Evolutionary conservation across 1,284 basidiomycete species (phyloP).

Genomic region (Phellinidium pouzarii): DNA sequence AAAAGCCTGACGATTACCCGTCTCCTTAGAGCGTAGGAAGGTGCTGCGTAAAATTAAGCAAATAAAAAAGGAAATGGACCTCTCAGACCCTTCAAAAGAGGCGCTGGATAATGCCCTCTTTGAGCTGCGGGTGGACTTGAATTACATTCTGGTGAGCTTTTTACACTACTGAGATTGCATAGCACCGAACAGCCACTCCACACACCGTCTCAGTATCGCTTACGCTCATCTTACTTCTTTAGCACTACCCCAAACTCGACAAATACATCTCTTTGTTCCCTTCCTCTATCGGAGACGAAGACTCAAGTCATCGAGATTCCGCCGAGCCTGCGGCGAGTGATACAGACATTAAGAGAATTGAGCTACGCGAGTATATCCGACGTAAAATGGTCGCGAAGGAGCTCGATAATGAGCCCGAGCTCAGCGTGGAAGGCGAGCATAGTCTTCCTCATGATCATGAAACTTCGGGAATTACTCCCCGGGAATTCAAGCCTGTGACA

Average conservation of each 20-base stretch:
- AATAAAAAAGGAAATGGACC: slow-evolving; percentile 43
- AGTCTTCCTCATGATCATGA: background rate
- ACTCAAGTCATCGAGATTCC: slow-evolving; percentile 16
- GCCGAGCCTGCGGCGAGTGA: slow-evolving; percentile 21
- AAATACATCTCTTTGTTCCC: slow-evolving; percentile 88
- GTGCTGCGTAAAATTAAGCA: slow-evolving; percentile 67
- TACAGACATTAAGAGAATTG: slow-evolving; percentile 49
- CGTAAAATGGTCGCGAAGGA: slow-evolving; percentile 59
- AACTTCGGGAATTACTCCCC: background rate
- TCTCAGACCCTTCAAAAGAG: slow-evolving; percentile 28
- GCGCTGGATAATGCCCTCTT: slow-evolving; percentile 44
- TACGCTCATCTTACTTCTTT: slow-evolving; percentile 5
- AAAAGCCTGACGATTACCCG: no score
- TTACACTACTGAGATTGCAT: background rate
- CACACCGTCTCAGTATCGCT: no score
- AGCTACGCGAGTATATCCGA: slow-evolving; percentile 55
- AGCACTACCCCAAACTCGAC: slow-evolving; percentile 76
- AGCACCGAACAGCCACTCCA: no score
- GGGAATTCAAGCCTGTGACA: background rate
- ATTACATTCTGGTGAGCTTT: slow-evolving; percentile 73
- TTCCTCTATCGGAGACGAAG: slow-evolving; percentile 45
- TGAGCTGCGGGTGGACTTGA: slow-evolving; percentile 70
- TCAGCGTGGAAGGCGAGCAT: slow-evolving; percentile 25
- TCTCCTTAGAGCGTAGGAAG: slow-evolving; percentile 69
- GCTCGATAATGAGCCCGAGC: slow-evolving; percentile 57